Base-by-base conservation (phyloP, 345 rosid genomes). In the Melaleuca alternifolia region DNA sequence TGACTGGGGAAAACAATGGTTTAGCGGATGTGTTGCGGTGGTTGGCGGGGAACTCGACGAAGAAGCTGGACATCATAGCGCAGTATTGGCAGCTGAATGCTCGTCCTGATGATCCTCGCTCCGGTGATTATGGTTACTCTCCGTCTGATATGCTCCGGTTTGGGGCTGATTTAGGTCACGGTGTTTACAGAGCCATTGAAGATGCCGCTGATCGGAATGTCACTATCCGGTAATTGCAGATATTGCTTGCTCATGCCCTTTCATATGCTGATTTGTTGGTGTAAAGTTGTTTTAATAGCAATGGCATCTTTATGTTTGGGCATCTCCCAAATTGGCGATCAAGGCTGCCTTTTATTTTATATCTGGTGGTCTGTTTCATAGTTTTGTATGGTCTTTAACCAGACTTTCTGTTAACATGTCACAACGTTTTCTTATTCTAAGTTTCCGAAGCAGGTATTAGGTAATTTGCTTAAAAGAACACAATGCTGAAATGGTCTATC, bases 31-130 rank as follows among this genome's bases (percentile, higher is more conserved):
- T 95, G 89, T 88, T 95, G 28, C 93, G 89, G 87, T 94, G 98
- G 99, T 51, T 95, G 90, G 98, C 96, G 46, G 91, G 93, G 21
- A 96, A 95, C 89, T 91, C 98, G 5, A 93, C 94, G 23, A 89
- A 87, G 84, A 90, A 87, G 83, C 91, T 96, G 50, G 98, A 96
- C 88, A 88, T 96, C 75, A 95, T 96, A 82, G 96, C 97, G 76
- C 98, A 96, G 89, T 95, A 95, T 84, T 96, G 99, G 99, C 95
- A 95, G 88, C 88, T 96, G 46, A 85, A 84, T 28, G 94, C 98
- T 44, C 88, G 51, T 50, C 97, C 98, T 7, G 91, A 91, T 2
- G 94, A 96, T 92, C 93, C 93, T 86, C 93, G 85, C 1, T 95
- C 98, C 0, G 96, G 99, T 11, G 99, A 95, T 91, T 95, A 91